Evolutionary conservation across 352 stramenopile species (phyloP).

Genomic region (Phytophthora fragariae): DNA sequence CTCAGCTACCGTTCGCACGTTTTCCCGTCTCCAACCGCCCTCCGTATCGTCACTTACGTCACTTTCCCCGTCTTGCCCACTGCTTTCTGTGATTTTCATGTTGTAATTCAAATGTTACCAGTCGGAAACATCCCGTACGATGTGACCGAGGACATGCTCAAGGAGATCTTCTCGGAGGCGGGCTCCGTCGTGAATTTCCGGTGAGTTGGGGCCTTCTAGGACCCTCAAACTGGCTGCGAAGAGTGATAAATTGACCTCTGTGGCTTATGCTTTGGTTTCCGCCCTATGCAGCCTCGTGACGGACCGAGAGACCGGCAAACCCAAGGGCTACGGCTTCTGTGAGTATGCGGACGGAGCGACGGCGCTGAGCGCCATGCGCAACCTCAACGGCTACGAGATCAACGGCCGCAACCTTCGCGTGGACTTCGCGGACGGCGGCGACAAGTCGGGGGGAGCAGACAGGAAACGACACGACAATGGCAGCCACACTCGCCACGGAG

Average conservation of each 20-base stretch:
- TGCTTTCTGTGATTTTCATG: slow-evolving; percentile 9
- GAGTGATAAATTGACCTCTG: too few species aligned
- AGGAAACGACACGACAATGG: slow-evolving; percentile 40
- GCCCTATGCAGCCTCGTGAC: slow-evolving; percentile 67
- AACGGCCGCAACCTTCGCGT: slow-evolving; percentile 87
- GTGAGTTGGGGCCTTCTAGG: slow-evolving; percentile 35
- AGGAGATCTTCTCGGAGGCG: slow-evolving; percentile 88
- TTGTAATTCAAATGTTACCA: slow-evolving; percentile 38
- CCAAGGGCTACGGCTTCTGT: slow-evolving; percentile 89
- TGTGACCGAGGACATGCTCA: slow-evolving; percentile 88
- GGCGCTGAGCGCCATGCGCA: slow-evolving; percentile 84
- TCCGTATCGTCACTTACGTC: slow-evolving; percentile 11
- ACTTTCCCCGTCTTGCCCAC: slow-evolving; percentile 13
- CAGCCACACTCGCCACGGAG: slow-evolving; percentile 26
- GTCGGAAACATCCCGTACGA: slow-evolving; percentile 92
- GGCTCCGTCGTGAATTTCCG: slow-evolving; percentile 87
- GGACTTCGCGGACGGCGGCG: slow-evolving; percentile 82
- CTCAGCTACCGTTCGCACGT: slow-evolving; percentile 4
- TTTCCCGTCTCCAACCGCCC: background rate
- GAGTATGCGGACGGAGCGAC: slow-evolving; percentile 88
- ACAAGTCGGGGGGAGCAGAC: slow-evolving; percentile 54
- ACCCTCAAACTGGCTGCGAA: background rate
- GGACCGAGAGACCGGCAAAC: slow-evolving; percentile 84
- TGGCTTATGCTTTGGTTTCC: too few species aligned
- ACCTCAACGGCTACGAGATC: slow-evolving; percentile 87